Evolutionary conservation across 2,329 filamentous ascomycete genomes (phyloP).

Genomic region (Scorias spongiosa): DNA sequence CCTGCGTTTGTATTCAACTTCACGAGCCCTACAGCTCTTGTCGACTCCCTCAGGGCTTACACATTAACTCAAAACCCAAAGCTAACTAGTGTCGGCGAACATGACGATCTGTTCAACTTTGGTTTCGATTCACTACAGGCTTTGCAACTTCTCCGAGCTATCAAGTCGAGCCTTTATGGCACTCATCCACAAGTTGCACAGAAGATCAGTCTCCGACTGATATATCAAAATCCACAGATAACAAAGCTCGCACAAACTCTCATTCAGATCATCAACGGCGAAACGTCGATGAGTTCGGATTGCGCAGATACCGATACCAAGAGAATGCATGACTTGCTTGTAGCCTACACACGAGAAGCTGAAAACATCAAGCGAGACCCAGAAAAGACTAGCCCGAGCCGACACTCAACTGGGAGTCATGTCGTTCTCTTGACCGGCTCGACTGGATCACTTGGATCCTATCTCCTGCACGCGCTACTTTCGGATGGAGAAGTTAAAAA

Average conservation of each 20-base stretch:
- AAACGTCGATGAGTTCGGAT: not conserved
- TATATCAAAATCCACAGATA: constrained; percentile 14
- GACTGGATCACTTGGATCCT: constrained; percentile 22
- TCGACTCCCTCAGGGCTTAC: not conserved
- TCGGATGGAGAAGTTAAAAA: constrained; percentile 10
- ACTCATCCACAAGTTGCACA: not conserved
- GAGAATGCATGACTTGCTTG: not conserved
- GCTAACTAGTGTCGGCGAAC: not conserved
- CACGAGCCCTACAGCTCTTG: not conserved
- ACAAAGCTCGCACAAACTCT: not conserved
- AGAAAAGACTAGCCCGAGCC: no score
- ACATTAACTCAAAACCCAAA: not conserved
- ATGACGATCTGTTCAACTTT: not conserved
- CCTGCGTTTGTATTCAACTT: not conserved
- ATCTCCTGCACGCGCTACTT: constrained; percentile 18
- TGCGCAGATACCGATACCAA: not conserved
- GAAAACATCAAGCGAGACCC: not conserved
- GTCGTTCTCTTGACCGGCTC: constrained; percentile 21
- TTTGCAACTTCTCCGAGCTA: not conserved
- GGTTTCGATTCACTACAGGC: not conserved
- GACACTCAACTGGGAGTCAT: constrained; percentile 2
- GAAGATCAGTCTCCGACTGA: not conserved
- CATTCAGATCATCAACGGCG: not conserved
- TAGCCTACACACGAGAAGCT: not conserved
- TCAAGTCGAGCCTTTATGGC: not conserved